A percentile compares a stretch with the other conserved stretches of the same genome.
Evolutionary conservation across 2,329 filamentous ascomycete species (phyloP).

Genomic region (Cladosporium sp.): DNA sequence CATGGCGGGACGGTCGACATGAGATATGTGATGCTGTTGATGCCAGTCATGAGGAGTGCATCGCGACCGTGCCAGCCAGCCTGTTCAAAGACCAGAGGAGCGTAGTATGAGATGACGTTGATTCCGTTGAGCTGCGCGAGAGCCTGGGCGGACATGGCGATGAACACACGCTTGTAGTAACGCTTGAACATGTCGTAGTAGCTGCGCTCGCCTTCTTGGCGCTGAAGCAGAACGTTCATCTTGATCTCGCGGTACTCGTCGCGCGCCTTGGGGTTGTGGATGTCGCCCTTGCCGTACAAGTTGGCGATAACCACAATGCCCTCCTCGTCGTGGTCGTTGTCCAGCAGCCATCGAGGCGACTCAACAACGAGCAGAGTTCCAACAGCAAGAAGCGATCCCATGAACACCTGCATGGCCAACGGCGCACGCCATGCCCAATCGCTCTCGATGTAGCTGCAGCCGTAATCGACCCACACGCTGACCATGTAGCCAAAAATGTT

Average conservation of each 20-base stretch:
- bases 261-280: conserved; percentile 86
- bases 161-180: conserved; percentile 89
- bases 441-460: conserved; percentile 84
- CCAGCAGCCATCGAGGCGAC: conserved; percentile 93
- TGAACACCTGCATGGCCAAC: conserved; percentile 87
- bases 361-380: conserved; percentile 94
- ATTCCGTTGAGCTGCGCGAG: conserved; percentile 97
- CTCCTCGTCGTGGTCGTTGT: conserved; percentile 97
- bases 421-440: conserved; percentile 90
- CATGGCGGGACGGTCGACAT: conserved; percentile 91
- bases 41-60: conserved; percentile 94
- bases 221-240: conserved; percentile 90
- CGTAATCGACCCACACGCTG: conserved; percentile 98
- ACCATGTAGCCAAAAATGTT: conserved; percentile 96
- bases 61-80: conserved; percentile 92
- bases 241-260: conserved; percentile 99
- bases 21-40: conserved; percentile 90
- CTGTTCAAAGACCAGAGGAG: conserved; percentile 92
- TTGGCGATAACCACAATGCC: conserved; percentile 98
- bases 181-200: conserved; percentile 94
- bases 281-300: conserved; percentile 91
- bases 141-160: conserved; percentile 97
- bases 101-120: conserved; percentile 99
- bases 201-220: conserved; percentile 90
- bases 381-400: conserved; percentile 81